Evolutionary conservation across 208 protist species (phyloP), one percentile per base, ranked within the genome.

Genomic region (Perkinsela sp.): DNA sequence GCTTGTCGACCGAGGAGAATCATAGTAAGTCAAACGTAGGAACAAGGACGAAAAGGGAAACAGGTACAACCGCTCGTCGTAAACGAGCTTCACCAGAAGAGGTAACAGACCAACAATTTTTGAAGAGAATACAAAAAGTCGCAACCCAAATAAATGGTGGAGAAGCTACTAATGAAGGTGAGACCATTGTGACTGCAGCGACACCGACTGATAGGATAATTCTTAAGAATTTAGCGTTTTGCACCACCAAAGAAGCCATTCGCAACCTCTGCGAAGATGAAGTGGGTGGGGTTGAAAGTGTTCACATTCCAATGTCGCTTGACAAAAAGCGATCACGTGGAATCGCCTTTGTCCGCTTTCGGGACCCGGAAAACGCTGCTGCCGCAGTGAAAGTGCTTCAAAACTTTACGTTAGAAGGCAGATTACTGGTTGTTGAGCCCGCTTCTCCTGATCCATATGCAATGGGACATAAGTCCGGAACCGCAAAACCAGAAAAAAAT

Each of bases 261-360:
- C 40, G 22, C 13, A 22, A 57, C 13, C 22, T n/a, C 40, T n/a
- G 6, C 6, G 22, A 22, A n/a, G 13, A 57, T n/a, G 22, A 57
- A n/a, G 13, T 57, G 6, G 40, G 40, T 6, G 40, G 22, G 6
- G 6, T 57, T 57, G 13, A n/a, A 6, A n/a, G 13, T 6, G 40
- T 57, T 6, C 40, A 57, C 22, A 57, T 57, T 6, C 40, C 40
- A n/a, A 57, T n/a, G 22, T n/a, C 40, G 22, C 6, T 57, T 22
- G 22, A 57, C 40, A 6, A 57, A n/a, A 22, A 22, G 22, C 6
- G 40, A 22, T 57, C 40, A 57, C 6, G 40, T 31, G 88, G 88
- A 31, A 67, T 85, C 29, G 85, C 74, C 28, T 92, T 82, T 71
- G 71, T 91, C 2, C 40, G 72, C 15, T 93, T 76, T 68, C 29